Evolutionary conservation across 768 basidiomycete genomes (phyloP), one percentile per base, ranked within the genome.

Genomic region (Calocybe gangraenosa): DNA sequence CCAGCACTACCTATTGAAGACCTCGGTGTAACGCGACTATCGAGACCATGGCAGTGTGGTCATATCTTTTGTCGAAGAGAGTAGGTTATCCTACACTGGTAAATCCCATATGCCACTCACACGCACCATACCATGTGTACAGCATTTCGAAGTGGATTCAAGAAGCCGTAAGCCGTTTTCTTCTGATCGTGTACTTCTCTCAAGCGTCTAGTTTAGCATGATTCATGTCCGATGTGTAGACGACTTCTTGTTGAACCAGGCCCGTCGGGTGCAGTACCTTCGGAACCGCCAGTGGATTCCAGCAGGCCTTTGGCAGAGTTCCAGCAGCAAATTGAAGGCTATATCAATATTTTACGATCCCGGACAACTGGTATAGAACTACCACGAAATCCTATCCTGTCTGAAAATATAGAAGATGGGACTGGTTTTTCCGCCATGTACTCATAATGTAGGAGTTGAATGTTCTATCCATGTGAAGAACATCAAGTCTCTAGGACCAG

Each of bases 51-150:
- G 69, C 74, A 76, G 49, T 78, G 81, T 51, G 73, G 78, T 3
- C 88, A 92, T 58, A 54, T 84, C n/a, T 91, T 90, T 56, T 91
- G 88, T 60, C 75, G 85, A 53, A 80, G 79, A 68, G 88, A 91
- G 88, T 90, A 65, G 65, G 59, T 56, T 9, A 15, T 21, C 23
- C 33, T 22, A 14, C 2, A 9, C 34, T 34, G 17, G 7, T 17
- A 7, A 10, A 4, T 5, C 34, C 6, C 15, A 31, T 21, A n/a
- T 2, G 10, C 2, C 15, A 5, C 3, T 33, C 22, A 32, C 17
- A 31, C 44, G 23, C 20, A 46, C 34, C 14, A 44, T 50, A 45
- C n/a, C 23, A 44, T 49, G 25, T 28, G 32, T 50, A 28, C 25
- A 86, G 84, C 60, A 82, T 87, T 39, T 68, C 70, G 5, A 78